Evolutionary conservation across 2,329 filamentous ascomycete genomes (phyloP).

Genomic region (Phialemoniopsis sp.): DNA sequence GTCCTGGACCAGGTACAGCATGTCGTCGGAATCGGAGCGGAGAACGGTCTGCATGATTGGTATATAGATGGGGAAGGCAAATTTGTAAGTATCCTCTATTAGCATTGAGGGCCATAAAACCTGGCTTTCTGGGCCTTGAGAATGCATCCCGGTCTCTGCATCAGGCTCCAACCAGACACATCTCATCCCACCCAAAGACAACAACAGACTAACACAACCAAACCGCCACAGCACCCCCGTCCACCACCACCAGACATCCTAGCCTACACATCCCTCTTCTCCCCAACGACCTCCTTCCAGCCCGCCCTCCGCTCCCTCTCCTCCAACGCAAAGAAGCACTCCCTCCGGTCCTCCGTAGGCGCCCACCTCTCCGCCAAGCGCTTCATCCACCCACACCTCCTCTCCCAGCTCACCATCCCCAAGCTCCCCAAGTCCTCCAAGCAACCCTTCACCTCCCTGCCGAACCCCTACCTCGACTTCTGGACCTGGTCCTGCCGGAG

Average conservation of each 20-base stretch:
- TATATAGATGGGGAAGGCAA: conserved; percentile 33
- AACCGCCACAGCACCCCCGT: conserved; percentile 27
- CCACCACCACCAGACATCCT: conserved; percentile 55
- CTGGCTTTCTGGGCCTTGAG: too few relatives aligned
- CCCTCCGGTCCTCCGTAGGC: conserved; percentile 53
- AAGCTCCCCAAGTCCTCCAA: conserved; percentile 37
- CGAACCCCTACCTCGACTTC: conserved; percentile 65
- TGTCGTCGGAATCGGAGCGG: conserved; percentile 35
- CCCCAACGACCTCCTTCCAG: conserved; percentile 49
- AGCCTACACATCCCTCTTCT: conserved; percentile 66
- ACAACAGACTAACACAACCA: background rate
- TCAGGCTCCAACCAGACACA: conserved; percentile 15
- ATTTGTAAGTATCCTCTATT: conserved; percentile 14
- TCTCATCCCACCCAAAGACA: too few relatives aligned
- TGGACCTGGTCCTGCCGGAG: conserved; percentile 62
- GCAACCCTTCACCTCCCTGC: conserved; percentile 20
- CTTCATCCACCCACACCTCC: conserved; percentile 40
- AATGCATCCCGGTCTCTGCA: too few relatives aligned
- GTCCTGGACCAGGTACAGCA: conserved; percentile 43
- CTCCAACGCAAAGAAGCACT: conserved; percentile 61
- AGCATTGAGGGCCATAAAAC: too few relatives aligned
- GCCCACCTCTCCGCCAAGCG: conserved; percentile 50
- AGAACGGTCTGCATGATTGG: conserved; percentile 45
- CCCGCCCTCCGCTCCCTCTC: conserved; percentile 56
- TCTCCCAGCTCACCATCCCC: conserved; percentile 33